Evolutionary conservation across 140 eudicot species (phyloP), one percentile per base, ranked within the genome.

Genomic region (Bidens hawaiensis): DNA sequence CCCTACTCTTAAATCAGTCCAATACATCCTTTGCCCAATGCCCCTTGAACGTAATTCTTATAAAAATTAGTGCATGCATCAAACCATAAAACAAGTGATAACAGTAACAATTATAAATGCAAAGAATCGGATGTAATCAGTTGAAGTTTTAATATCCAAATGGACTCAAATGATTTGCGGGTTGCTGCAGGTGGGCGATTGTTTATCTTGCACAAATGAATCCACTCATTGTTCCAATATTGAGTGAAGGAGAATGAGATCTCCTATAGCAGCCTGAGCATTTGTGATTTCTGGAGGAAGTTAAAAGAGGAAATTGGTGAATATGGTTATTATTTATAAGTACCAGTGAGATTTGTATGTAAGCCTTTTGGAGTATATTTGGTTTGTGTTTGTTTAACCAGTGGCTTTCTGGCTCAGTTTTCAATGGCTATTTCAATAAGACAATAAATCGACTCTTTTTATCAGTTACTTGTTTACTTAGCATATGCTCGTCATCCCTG

Each of bases 151-250:
- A 11, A 50, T 50, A 50, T 50, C 21, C 3, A 22, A 40, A 26
- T 24, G 36, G 38, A n/a, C 12, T 24, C 12, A 23, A 12, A 13
- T 26, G 18, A 4, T n/a, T 27, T 77, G 18, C 6, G 40, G 21
- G 60, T 53, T 53, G 38, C 26, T 53, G 60, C 60, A 53, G 60
- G 60, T 53, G 60, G 60, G 60, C 60, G 26, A 53, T 53, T 53
- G 60, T 53, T 53, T 53, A 53, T 53, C 60, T 53, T 53, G 60
- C 60, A 14, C 60, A 53, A 75, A 62, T 88, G 96, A 88, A 88
- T n/a, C 96, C 96, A 7, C 96, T 88, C 38, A 88, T 88, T 46
- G 94, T 85, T 64, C 96, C 96, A 17, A 78, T 88, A 74, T 70
- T 88, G 65, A 85, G 79, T 28, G 96, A 87, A 81, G 72, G 73